Evolutionary conservation across 306 rosid species (phyloP), one percentile per base, ranked within the genome.

Genomic region (Sesbania bispinosa): DNA sequence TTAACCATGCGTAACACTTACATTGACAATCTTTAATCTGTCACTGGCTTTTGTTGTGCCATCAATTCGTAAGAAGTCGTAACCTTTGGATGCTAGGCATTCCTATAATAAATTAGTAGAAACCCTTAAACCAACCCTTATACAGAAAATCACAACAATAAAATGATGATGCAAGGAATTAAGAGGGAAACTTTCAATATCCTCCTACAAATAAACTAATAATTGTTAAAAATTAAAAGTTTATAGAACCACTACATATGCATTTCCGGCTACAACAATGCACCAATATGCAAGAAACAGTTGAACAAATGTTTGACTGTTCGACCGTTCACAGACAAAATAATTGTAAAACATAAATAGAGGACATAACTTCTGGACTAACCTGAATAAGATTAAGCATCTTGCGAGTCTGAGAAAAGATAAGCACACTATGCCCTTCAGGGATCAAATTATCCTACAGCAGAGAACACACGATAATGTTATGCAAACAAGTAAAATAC

Each of bases 371-470:
- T 30, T 41, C 30, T 24, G 54, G 29, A 67, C 81, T 50, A 59
- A 93, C 97, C 96, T 93, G 88, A 70, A 93, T 83, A 75, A 90
- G 90, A 85, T 88, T 89, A 77, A 93, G 98, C 98, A 90, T 93
- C 90, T 88, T 93, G 73, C 94, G 96, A 63, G 97, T 93, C 84
- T 90, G 97, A 61, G 98, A 93, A 71, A 93, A 93, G 60, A 93
- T 89, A 35, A 93, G 93, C 77, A 93, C 88, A 30, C 53, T 73
- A 80, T 93, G 97, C 61, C 98, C 98, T 74, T 90, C 80, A 2
- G 89, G 90, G 51, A 90, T 80, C 77, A 93, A 67, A 72, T 88
- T 76, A 60, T 80, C 90, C 96, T 93, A 85, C 38, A 39, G 48
- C 71, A 70, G 39, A 69, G 11, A 55, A 73, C 18, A 47, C 18